Evolutionary conservation across 768 basidiomycete species (phyloP).

Genomic region (Tricholoma furcatifolium): DNA sequence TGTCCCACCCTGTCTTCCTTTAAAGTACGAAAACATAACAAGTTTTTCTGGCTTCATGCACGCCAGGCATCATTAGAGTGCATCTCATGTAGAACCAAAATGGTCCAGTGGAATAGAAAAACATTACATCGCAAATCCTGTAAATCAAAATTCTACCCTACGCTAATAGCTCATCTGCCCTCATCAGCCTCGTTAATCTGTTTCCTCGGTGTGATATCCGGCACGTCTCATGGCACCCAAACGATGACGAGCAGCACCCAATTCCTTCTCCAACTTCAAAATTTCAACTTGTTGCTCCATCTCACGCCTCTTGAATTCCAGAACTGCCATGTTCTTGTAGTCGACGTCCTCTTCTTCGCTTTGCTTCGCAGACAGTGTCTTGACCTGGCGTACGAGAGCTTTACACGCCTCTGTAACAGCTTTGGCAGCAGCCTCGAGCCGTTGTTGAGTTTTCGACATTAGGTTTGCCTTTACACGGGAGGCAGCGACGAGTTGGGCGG

Average conservation of each 20-base stretch:
- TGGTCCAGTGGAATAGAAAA: constrained; percentile 8
- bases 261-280: constrained; percentile 91
- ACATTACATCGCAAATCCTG: constrained; percentile 13
- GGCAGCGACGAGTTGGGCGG: constrained; percentile 97
- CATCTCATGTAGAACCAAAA: constrained; percentile 18
- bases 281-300: constrained; percentile 99
- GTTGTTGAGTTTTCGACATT: constrained; percentile 98
- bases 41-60: background rate
- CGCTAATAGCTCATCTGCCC: constrained; percentile 1
- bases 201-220: constrained; percentile 87
- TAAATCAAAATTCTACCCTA: constrained; percentile 5
- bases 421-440: constrained; percentile 93
- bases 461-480: constrained; percentile 97
- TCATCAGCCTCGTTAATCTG: constrained; percentile 53
- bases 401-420: constrained; percentile 98
- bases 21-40: no score
- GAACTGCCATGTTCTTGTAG: constrained; percentile 88
- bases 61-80: background rate
- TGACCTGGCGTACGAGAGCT: constrained; percentile 94
- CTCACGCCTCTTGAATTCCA: constrained; percentile 96
- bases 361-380: constrained; percentile 87
- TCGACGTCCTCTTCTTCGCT: constrained; percentile 76
- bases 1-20: background rate
- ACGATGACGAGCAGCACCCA: constrained; percentile 81
- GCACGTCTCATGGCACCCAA: constrained; percentile 85